Evolutionary conservation across 495 filamentous ascomycete genomes (phyloP).

Genomic region (Apodospora peruviana): DNA sequence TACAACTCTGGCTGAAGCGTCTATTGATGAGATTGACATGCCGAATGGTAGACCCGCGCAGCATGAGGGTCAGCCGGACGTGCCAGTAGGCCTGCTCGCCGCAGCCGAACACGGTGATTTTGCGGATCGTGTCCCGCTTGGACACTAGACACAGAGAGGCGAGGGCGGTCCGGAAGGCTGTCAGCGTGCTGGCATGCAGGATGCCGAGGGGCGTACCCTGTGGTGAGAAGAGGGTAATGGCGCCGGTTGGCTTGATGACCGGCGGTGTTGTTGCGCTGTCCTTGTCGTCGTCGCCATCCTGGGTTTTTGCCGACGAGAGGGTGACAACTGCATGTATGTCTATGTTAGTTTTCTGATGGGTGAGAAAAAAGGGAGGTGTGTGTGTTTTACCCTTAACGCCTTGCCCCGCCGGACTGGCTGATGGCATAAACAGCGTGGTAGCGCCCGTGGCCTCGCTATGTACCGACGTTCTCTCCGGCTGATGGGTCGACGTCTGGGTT

Average conservation of each 20-base stretch:
- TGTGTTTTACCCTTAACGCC: constrained; percentile 51
- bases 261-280: constrained; percentile 11
- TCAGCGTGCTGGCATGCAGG: constrained; percentile 79
- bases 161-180: constrained; percentile 89
- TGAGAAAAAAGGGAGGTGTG: constrained; percentile 5
- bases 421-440: constrained; percentile 92
- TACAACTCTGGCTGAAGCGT: constrained; percentile 54
- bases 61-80: constrained; percentile 70
- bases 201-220: constrained; percentile 69
- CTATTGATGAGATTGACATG: constrained; percentile 73
- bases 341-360: background rate
- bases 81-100: constrained; percentile 94
- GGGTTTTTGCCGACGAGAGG: constrained; percentile 18
- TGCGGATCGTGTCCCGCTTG: constrained; percentile 63
- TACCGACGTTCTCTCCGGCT: constrained; percentile 71
- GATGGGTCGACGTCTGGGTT: constrained; percentile 54
- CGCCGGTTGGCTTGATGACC: constrained; percentile 65
- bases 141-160: constrained; percentile 69
- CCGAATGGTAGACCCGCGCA: constrained; percentile 66
- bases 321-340: constrained; percentile 28
- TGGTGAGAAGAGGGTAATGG: constrained; percentile 63
- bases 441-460: constrained; percentile 59
- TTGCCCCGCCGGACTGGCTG: constrained; percentile 43
- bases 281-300: constrained; percentile 5
- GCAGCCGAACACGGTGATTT: constrained; percentile 79